These are phyloP conservation scores for Abrus precatorius DNA, from an alignment of 306 rosid species.

Conservation along the genomic window DNA sequence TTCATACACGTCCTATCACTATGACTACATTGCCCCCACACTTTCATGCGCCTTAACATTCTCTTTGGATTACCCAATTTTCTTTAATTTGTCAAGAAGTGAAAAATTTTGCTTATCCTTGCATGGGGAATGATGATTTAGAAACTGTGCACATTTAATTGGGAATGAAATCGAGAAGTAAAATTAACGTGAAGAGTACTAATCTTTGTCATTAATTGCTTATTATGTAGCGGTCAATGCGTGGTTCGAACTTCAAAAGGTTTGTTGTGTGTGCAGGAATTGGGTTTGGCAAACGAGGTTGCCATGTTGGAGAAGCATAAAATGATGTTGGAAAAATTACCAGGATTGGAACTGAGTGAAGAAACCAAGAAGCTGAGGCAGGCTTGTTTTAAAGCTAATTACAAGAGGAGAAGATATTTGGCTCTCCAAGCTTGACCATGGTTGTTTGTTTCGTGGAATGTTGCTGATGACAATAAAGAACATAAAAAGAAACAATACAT, in stretches of 20 bases:
- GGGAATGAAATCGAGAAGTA: constrained; percentile 2
- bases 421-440: constrained; percentile 12
- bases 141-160: no score
- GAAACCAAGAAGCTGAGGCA: constrained; percentile 81
- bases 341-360: constrained; percentile 62
- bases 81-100: background rate
- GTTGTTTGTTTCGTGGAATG: background rate
- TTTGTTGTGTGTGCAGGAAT: constrained; percentile 53
- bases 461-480: background rate
- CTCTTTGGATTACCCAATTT: no score
- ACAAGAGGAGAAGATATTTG: constrained; percentile 62
- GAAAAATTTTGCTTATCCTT: no score
- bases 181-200: background rate
- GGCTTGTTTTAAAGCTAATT: constrained; percentile 74
- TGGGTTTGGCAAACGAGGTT: constrained; percentile 68
- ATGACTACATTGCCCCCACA: background rate
- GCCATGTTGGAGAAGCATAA: constrained; percentile 68
- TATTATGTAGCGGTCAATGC: background rate
- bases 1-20: no score
- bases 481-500: background rate
- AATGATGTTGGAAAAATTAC: constrained; percentile 60
- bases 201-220: background rate
- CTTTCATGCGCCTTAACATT: background rate
- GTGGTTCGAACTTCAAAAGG: background rate
- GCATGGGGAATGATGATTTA: no score